These are phyloP conservation scores for Rhododendron simsii DNA, from an alignment of 148 eudicot species.

Conservation along the genomic window DNA sequence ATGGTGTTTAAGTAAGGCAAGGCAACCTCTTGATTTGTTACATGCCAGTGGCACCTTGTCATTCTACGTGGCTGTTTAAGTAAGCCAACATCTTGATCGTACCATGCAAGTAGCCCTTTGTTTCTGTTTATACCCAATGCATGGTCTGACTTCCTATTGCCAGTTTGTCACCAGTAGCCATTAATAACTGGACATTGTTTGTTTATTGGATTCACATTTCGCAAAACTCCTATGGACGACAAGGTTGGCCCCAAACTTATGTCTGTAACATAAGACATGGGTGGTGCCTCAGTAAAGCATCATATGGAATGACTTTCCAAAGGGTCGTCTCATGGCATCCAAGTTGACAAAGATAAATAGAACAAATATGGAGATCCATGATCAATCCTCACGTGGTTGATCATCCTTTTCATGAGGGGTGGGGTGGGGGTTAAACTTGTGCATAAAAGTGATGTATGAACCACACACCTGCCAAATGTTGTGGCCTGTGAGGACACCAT, in stretches of 20 bases:
- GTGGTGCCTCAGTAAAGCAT: background rate
- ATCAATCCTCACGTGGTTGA: background rate
- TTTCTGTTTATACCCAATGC: background rate
- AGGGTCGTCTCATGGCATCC: background rate
- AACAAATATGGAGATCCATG: background rate
- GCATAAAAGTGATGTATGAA: background rate
- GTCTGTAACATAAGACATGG: background rate
- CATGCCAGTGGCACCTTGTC: background rate
- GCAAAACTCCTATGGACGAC: background rate
- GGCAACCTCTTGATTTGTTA: background rate
- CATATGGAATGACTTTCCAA: background rate
- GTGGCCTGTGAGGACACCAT: background rate
- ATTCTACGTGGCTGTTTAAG: background rate
- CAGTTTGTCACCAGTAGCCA: background rate
- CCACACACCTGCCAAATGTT: background rate
- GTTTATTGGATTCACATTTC: background rate
- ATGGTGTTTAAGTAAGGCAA: background rate
- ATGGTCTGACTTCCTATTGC: background rate
- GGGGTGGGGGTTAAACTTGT: background rate
- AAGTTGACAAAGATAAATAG: background rate
- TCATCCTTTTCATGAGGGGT: background rate
- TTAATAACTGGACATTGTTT: background rate
- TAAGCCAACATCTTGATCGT: background rate
- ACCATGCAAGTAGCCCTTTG: background rate
- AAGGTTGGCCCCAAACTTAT: background rate